Base-by-base conservation (phyloP, 2,329 filamentous ascomycete species). In the Boeremia lycopersici region DNA sequence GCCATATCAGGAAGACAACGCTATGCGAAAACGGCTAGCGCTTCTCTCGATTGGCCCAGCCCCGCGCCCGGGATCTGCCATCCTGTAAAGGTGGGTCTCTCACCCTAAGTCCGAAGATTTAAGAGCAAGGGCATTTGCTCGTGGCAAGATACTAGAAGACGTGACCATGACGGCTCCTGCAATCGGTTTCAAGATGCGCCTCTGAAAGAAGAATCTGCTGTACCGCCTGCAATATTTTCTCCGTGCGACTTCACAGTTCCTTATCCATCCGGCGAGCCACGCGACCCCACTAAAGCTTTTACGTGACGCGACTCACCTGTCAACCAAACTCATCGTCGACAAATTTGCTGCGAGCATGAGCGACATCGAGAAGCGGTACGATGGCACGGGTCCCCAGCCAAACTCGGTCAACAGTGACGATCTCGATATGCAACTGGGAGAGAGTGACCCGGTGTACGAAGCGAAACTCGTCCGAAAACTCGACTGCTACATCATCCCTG, bases 391-490 rank as follows among this genome's bases (percentile, higher is more conserved):
- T 30, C 47, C 60, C 11, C 53, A 56, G 26, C 46, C 53, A 31
- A 61, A 58, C 23, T 57, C 56, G 4, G 40, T 49, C 4, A 55
- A 60, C 44, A 67, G 67, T 34, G 61, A 67, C 59, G 66, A 67
- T 31, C 48, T 68, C 17, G 69, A 67, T 13, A 59, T 57, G 11
- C 65, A 67, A 38, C 31, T 73, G 39, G 68, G 64, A 36, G 68
- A 70, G 19, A 59, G 76, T 33, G 77, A 79, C 46, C 58, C 61
- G 2, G 79, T 66, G 7, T 71, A 69, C 15, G 76, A 89, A 74
- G 79, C 77, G 62, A 81, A 79, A 60, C 77, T 90, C 19, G 77
- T 89, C 38, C 79, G 84, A 50, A 90, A 89, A 72, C 74, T 90
- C 29, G 88, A 90, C 70, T 56, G 79, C 12, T 79, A 83, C 65